Percentiles rank a stretch among this genome's conserved stretches.
phyloP scores from a whole-genome alignment of 2,329 filamentous ascomycete species.

The Colletotrichum orchidophilum region DNA sequence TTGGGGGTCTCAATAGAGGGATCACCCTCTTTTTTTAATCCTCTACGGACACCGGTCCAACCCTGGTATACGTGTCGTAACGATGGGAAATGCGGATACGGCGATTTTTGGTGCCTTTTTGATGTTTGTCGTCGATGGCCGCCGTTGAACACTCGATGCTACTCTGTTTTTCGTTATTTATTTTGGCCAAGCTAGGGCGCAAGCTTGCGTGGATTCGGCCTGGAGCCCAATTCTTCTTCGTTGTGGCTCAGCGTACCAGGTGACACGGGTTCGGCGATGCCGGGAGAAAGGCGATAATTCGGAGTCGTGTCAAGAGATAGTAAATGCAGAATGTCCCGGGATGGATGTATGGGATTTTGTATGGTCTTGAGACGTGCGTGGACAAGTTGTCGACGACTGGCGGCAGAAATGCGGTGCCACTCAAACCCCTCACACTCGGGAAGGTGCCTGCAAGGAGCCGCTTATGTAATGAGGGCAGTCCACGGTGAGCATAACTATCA shows the following conservation, averaged over 20 bases:
- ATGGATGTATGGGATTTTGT: slow-evolving; percentile 28
- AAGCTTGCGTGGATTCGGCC: neutral
- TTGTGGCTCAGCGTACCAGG: neutral
- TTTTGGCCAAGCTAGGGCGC: slow-evolving; percentile 3
- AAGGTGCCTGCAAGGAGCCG: neutral
- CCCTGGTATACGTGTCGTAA: slow-evolving; percentile 3
- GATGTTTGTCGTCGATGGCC: slow-evolving; percentile 5
- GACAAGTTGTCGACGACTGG: slow-evolving; percentile 1
- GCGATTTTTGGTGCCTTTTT: neutral
- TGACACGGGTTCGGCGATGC: neutral
- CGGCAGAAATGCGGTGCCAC: slow-evolving; percentile 10
- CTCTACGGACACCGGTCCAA: neutral
- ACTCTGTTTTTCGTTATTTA: neutral
- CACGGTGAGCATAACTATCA: too few species aligned
- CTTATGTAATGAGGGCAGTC: too few species aligned
- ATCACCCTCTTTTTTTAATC: slow-evolving; percentile 30
- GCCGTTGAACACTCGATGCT: neutral
- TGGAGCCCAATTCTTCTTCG: neutral
- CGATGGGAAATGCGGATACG: slow-evolving; percentile 27
- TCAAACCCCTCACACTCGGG: slow-evolving; percentile 3
- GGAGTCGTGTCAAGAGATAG: slow-evolving; percentile 7
- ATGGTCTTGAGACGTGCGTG: slow-evolving; percentile 1
- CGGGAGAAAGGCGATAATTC: slow-evolving; percentile 25
- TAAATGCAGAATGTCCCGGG: neutral
- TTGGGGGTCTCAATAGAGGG: slow-evolving; percentile 24